Evolutionary conservation across 768 basidiomycete genomes (phyloP).

Genomic region (Mycena amicta): DNA sequence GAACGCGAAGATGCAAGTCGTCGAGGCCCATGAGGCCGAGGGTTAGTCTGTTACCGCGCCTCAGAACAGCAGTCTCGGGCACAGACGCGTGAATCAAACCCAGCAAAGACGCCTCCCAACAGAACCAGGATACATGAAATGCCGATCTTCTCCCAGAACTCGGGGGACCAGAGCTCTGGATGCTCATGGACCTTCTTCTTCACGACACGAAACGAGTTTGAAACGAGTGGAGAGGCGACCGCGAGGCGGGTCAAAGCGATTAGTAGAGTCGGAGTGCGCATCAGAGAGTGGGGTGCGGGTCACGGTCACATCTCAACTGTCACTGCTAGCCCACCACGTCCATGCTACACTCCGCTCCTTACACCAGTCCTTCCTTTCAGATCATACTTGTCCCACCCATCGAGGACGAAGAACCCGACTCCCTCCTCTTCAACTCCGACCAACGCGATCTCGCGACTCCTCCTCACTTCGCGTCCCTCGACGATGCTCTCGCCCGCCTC

Average conservation of each 20-base stretch:
- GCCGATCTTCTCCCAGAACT: conserved; percentile 73
- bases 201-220: not conserved
- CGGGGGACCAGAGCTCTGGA: conserved; percentile 1
- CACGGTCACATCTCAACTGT: not conserved
- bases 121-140: conserved; percentile 74
- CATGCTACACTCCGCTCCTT: conserved; percentile 19
- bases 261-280: not conserved
- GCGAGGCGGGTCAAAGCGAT: not conserved
- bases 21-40: conserved; percentile 94
- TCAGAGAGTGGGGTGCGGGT: not conserved
- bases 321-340: conserved; percentile 4
- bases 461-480: conserved; percentile 36
- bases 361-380: conserved; percentile 14
- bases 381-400: conserved; percentile 40
- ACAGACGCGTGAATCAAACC: conserved; percentile 45
- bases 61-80: not conserved
- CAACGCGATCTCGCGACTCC: conserved; percentile 18
- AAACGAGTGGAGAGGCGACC: not conserved
- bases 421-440: conserved; percentile 51
- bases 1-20: conserved; percentile 85
- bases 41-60: conserved; percentile 58
- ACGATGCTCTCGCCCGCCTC: conserved; percentile 31
- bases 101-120: conserved; percentile 89
- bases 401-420: conserved; percentile 56
- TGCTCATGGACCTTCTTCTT: not conserved